Evolutionary conservation across 345 rosid species (phyloP), one percentile per base, ranked within the genome.

Genomic region (Eucalyptus viminalis): DNA sequence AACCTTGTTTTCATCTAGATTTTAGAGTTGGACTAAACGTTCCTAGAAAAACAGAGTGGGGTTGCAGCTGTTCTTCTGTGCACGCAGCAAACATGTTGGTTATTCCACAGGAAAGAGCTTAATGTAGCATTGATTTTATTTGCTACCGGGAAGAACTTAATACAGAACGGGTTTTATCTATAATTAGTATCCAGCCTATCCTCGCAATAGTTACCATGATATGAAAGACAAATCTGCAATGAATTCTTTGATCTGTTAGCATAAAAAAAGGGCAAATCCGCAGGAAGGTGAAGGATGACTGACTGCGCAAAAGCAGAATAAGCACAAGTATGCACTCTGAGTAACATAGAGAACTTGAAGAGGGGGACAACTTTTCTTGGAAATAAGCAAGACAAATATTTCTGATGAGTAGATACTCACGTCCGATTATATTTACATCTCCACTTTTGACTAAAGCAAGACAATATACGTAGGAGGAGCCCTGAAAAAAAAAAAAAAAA

Each of bases 361-460:
- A 31, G 45, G 62, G 53, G 62, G 87, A 86, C 29, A 86, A 16
- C 62, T 6, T 49, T 10, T 86, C 54, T 51, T 29, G 67, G 44
- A 24, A 60, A 87, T 87, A 43, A 62, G 49, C 81, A 87, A 45
- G 15, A n/a, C 69, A 27, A 86, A 54, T 14, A 34, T 62, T 25
- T 67, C 62, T 17, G n/a, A n/a, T 51, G 25, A 89, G 72, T 89
- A 51, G 91, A 91, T 65, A 94, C 99, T 97, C 91, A 97, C 99
- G 99, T 91, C 99, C 99, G 15, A 98, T 97, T 90, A 98, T 98
- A 89, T 97, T 95, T 86, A 97, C 93, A 87, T 93, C 92, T 86
- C 94, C 95, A 83, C 97, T 98, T 92, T 93, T 96, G 89, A 96
- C 92, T 51, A 98, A 86, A 86, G 89, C 99, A 58, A 98, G 95